Percentiles rank a stretch among this genome's conserved stretches.
These are phyloP conservation scores for Exutisphaerella laricina DNA, from an alignment of 2,329 filamentous ascomycete species.

Conservation along the genomic window DNA sequence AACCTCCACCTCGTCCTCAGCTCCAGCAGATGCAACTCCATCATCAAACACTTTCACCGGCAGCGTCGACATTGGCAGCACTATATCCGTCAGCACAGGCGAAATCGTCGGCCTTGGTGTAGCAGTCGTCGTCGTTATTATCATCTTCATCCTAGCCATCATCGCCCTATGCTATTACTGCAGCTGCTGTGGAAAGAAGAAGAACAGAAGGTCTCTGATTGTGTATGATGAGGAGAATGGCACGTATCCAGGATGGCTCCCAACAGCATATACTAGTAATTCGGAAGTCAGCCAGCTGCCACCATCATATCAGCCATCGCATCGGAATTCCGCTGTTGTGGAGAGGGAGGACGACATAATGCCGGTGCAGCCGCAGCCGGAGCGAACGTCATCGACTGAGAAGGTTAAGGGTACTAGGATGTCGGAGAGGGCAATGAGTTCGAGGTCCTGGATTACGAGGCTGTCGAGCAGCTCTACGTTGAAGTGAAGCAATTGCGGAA, in stretches of 20 bases:
- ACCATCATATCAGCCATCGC: not conserved
- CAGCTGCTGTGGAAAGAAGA: constrained; percentile 3
- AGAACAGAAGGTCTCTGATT: constrained; percentile 1
- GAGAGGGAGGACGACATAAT: not conserved
- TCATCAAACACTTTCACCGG: not conserved
- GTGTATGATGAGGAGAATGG: constrained; percentile 6
- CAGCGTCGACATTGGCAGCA: constrained; percentile 5
- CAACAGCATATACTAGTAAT: not conserved
- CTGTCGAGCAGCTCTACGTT: constrained; percentile 1
- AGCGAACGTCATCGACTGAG: constrained; percentile 5
- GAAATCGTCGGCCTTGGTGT: constrained; percentile 5
- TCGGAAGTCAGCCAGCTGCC: not conserved
- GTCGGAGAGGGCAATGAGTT: constrained; percentile 4
- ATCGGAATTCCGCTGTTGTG: no score
- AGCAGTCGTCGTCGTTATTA: constrained; percentile 6
- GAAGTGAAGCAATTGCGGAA: no score
- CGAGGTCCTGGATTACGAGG: not conserved
- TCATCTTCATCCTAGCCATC: constrained; percentile 4
- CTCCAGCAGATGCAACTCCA: no score
- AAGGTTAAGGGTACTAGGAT: constrained; percentile 6
- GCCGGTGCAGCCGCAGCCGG: no score
- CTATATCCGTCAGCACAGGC: constrained; percentile 4
- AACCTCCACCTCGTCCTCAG: no score
- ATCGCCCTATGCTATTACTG: constrained; percentile 1
- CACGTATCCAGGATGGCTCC: not conserved